phyloP scores from a whole-genome alignment of 2,329 filamentous ascomycete species.

The Fusarium bactridioides region DNA sequence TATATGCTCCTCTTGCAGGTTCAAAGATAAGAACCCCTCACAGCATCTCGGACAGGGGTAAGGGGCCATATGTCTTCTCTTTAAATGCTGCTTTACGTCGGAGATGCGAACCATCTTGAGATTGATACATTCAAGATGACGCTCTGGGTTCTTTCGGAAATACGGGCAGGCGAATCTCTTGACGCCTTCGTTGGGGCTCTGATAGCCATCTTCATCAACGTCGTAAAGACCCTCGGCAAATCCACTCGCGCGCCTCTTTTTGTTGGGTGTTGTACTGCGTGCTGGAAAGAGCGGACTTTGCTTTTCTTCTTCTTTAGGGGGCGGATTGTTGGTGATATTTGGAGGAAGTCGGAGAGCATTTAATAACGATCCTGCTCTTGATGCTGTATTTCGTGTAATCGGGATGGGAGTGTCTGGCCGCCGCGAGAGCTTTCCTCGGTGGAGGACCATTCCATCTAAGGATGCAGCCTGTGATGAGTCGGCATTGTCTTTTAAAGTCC shows the following conservation, averaged over 20 bases:
- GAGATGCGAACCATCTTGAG: background rate
- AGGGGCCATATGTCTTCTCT: background rate
- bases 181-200: rapidly evolving
- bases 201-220: rapidly evolving
- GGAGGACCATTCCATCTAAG: rapidly evolving
- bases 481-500: too few relatives aligned
- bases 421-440: background rate
- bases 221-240: rapidly evolving
- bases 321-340: background rate
- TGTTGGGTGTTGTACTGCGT: background rate
- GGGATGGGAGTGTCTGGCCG: background rate
- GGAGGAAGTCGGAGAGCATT: background rate
- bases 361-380: rapidly evolving
- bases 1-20: background rate
- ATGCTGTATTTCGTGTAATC: rapidly evolving
- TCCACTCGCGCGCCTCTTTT: rapidly evolving
- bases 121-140: background rate
- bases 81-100: background rate
- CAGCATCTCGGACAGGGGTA: background rate
- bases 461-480: background rate
- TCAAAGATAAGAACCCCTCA: rapidly evolving
- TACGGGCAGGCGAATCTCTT: background rate
- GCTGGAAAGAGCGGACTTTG: background rate
- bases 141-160: background rate
- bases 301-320: rapidly evolving